A percentile compares a stretch with the other conserved stretches of the same genome.
Evolutionary conservation across 352 stramenopile species (phyloP).

Genomic region (Phytophthora sp.): DNA sequence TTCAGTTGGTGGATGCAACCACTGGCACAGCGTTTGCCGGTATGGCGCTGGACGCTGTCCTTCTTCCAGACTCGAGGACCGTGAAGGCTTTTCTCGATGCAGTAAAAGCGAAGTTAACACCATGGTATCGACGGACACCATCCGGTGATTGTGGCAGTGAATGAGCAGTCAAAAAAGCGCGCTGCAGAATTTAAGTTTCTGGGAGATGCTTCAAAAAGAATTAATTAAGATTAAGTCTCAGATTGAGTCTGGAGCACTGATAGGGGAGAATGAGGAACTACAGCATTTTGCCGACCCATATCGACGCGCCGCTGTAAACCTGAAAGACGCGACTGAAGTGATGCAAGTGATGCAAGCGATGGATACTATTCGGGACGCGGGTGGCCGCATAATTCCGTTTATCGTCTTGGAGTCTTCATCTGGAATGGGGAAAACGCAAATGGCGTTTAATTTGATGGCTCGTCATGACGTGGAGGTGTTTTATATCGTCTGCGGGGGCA

Average conservation of each 20-base stretch:
- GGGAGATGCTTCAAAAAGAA: too few relatives aligned
- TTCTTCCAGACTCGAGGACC: background rate
- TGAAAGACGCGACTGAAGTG: background rate
- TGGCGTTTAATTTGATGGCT: slow-evolving; percentile 15
- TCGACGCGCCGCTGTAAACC: background rate
- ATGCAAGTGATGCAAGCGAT: background rate
- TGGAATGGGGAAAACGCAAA: slow-evolving; percentile 9
- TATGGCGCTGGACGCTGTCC: too few relatives aligned
- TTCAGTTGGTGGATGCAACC: background rate
- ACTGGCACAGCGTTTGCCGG: too few relatives aligned
- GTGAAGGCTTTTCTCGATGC: too few relatives aligned
- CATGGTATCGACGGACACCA: too few relatives aligned
- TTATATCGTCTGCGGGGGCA: background rate
- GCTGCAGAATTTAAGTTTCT: too few relatives aligned
- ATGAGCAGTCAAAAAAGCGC: too few relatives aligned
- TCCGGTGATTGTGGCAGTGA: too few relatives aligned
- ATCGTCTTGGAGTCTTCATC: slow-evolving; percentile 8
- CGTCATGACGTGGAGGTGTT: slow-evolving; percentile 5
- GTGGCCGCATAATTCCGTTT: background rate
- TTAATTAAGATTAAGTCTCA: too few relatives aligned
- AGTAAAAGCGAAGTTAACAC: too few relatives aligned
- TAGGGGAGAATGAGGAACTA: background rate
- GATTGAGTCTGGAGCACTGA: too few relatives aligned
- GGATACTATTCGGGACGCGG: background rate
- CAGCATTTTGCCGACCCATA: background rate